Conservation (phyloP, 202 grass and related monocot genomes). For the Thinopyrum obtusiflorum region DNA sequence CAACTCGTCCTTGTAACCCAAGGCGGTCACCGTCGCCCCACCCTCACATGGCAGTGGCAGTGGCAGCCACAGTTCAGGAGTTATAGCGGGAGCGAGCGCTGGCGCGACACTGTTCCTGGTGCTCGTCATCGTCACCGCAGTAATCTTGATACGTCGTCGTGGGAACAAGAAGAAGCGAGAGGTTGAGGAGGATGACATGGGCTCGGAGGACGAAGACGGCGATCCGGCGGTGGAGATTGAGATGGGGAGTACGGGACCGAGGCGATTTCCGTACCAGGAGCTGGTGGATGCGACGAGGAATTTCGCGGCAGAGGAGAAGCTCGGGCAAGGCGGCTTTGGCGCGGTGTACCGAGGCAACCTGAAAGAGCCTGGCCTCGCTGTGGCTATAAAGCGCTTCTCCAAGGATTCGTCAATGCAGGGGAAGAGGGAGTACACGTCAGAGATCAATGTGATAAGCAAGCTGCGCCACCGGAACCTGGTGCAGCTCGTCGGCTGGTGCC, state of each 20-base stretch:
- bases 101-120: slow-evolving; percentile 1
- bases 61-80: neutral
- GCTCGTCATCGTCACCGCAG: neutral
- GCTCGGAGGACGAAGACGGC: neutral
- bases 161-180: slow-evolving; percentile 10
- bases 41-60: neutral
- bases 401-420: neutral
- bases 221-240: neutral
- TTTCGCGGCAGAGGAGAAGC: neutral
- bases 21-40: neutral
- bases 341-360: slow-evolving; percentile 1
- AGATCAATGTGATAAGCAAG: slow-evolving; percentile 6
- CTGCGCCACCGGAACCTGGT: neutral
- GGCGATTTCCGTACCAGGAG: slow-evolving; percentile 41
- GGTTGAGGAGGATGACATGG: neutral
- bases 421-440: neutral
- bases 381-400: neutral
- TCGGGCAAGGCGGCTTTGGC: neutral
- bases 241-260: slow-evolving; percentile 25
- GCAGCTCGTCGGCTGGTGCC: slow-evolving; percentile 8
- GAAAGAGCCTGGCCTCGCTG: neutral
- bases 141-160: neutral
- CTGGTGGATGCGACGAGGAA: neutral
- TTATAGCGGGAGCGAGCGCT: neutral
- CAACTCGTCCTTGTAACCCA: slow-evolving; percentile 19